Evolutionary conservation across 441 rosid genomes (phyloP), one percentile per base, ranked within the genome.

Genomic region (Metrosideros polymorpha): DNA sequence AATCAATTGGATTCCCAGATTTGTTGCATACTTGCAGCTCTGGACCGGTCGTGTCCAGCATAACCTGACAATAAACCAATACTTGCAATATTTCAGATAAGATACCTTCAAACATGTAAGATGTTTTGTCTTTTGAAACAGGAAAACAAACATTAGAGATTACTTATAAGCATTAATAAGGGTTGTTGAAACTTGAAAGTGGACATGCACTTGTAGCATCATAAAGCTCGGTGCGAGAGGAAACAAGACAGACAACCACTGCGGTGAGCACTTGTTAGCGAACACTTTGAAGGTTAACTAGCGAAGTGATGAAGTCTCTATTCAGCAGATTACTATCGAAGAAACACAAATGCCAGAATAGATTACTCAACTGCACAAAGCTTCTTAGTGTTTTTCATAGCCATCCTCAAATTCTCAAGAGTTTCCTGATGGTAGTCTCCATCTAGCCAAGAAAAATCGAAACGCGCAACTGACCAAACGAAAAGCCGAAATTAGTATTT

Each of bases 401-500:
- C 89, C 39, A 51, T 77, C 86, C 85, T 84, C 85, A 88, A 47
- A 84, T 88, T 88, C 56, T 86, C 89, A 35, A 88, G 88, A n/a
- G 89, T 88, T 59, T 88, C 88, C 86, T 88, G 89, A 82, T 88
- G 89, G 86, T 88, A 88, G 86, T 88, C 89, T 54, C 84, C 89
- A 84, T 88, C 89, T n/a, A 88, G 85, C 86, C 88, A 88, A 57
- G 88, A 86, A 52, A 88, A 88, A 53, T 88, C 89, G 82, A 88
- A 88, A 86, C 89, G 84, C 2, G 88, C 89, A 43, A 79, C 89
- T 88, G 39, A n/a, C 39, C 27, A 57, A 83, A 83, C 27, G 27
- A 87, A 71, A 30, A 24, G n/a, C 49, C 35, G 12, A 66, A 56
- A 42, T 30, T 39, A n/a, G 47, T 39, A 83, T 17, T 27, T 57